Conservation (phyloP, 2,329 filamentous ascomycete genomes). For the Tothia fuscella region DNA sequence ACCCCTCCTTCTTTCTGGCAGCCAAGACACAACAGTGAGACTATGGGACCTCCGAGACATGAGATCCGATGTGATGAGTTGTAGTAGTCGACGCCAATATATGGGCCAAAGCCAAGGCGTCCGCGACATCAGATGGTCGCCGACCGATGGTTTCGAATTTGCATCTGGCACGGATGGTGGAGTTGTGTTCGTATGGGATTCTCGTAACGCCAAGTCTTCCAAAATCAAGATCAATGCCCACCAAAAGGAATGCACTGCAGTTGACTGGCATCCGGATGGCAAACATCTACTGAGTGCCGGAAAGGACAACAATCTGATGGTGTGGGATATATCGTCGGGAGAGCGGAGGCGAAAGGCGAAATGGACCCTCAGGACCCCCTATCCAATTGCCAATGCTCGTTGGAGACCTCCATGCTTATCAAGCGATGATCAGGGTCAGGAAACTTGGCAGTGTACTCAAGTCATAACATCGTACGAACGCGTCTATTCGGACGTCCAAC, state of each 20-base stretch:
- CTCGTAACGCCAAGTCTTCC: constrained; percentile 43
- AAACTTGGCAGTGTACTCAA: constrained; percentile 48
- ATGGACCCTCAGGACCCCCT: constrained; percentile 47
- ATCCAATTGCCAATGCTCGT: constrained; percentile 48
- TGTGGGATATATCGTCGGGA: constrained; percentile 44
- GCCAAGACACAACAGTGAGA: constrained; percentile 51
- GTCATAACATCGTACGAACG: constrained; percentile 51
- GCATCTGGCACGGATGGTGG: constrained; percentile 54
- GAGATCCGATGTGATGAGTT: constrained; percentile 37
- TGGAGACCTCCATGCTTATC: constrained; percentile 51
- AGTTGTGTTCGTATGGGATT: constrained; percentile 52
- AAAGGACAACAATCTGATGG: constrained; percentile 46
- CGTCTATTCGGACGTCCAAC: constrained; percentile 47
- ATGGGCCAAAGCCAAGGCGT: constrained; percentile 48
- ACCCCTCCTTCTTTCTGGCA: constrained; percentile 49
- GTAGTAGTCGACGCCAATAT: constrained; percentile 43
- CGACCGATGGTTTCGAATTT: constrained; percentile 49
- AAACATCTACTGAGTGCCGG: constrained; percentile 53
- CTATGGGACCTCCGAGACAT: constrained; percentile 52
- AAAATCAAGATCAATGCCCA: constrained; percentile 50
- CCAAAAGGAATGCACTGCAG: constrained; percentile 46
- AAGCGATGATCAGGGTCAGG: constrained; percentile 37
- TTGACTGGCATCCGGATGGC: constrained; percentile 58
- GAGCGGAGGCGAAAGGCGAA: constrained; percentile 44
- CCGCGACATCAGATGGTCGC: constrained; percentile 53